Evolutionary conservation across 345 rosid species (phyloP), one percentile per base, ranked within the genome.

Genomic region (Fremontodendron californicum): DNA sequence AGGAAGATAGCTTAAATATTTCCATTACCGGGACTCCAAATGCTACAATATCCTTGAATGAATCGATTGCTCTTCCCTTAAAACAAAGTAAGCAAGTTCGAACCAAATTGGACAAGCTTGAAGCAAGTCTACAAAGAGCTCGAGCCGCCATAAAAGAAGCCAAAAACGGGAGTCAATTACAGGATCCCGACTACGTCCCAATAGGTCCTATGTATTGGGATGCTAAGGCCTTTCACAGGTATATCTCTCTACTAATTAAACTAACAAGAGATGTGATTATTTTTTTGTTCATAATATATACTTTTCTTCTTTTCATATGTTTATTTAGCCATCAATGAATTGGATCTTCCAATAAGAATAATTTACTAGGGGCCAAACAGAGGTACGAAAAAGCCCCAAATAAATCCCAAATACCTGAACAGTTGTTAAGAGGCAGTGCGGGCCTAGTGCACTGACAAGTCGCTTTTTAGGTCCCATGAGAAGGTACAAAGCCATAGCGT

Each of bases 191-290:
- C 3, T 92, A 82, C 49, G 83, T 87, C 61, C 99, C 99, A 0
- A 31, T 68, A 3, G 99, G 99, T 51, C 96, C 99, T 2, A 89
- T 93, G 89, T 95, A 95, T 66, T 79, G 89, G 90, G 86, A 93
- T 70, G 83, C 99, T 21, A 88, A 81, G 78, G 90, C 86, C 77
- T 95, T 95, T 77, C 98, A 93, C 88, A 89, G 97, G 99, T 88
- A 86, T n/a, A n/a, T n/a, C n/a, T n/a, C n/a, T n/a, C n/a, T 57
- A 10, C 62, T 9, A 3, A 42, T 11, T 67, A 1, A 5, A 29
- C 3, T 33, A 33, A 33, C 1, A 1, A 15, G 21, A 29, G 0
- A n/a, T n/a, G n/a, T n/a, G n/a, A n/a, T n/a, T 9, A 51, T 6
- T 13, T 33, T 3, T 33, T 33, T 33, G 35, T 33, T 33, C 3